phyloP scores from a whole-genome alignment of 2,329 filamentous ascomycete species.

The Pseudogymnoascus pannorum region DNA sequence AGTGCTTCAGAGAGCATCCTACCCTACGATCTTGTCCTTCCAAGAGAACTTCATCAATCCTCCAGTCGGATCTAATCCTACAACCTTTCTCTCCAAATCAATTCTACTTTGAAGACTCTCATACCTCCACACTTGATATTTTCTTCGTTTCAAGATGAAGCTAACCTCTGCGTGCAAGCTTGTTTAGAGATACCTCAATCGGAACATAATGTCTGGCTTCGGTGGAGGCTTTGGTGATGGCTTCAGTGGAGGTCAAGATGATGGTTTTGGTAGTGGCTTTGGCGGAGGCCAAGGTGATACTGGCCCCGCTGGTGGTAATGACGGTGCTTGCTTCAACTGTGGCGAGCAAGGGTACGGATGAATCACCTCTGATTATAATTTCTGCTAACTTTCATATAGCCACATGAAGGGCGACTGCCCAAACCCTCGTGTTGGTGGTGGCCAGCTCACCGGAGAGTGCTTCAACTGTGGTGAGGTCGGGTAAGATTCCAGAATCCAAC shows the following conservation, averaged over 20 bases:
- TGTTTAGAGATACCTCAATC: not conserved
- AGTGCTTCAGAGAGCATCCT: not conserved
- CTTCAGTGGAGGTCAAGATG: slow-evolving; percentile 1
- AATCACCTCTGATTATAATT: not conserved
- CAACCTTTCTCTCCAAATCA: not conserved
- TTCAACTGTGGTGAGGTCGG: slow-evolving; percentile 57
- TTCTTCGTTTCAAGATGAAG: not conserved
- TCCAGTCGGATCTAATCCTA: not conserved
- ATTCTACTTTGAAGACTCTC: not conserved
- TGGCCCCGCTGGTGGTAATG: slow-evolving; percentile 25
- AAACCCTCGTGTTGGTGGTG: slow-evolving; percentile 21
- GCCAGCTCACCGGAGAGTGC: slow-evolving; percentile 17
- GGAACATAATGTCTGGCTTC: not conserved
- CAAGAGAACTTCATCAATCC: not conserved
- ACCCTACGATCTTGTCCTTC: not conserved
- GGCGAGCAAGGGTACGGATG: slow-evolving; percentile 41
- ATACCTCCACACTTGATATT: not conserved
- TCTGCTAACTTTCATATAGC: slow-evolving; percentile 10
- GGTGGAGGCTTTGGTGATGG: slow-evolving; percentile 14
- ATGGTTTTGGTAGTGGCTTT: slow-evolving; percentile 10
- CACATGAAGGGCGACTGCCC: slow-evolving; percentile 20
- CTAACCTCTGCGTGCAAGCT: not conserved
- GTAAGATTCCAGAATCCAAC: slow-evolving; percentile 30
- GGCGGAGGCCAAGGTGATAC: slow-evolving; percentile 12
- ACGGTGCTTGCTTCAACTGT: slow-evolving; percentile 53